phyloP scores from a whole-genome alignment of 768 basidiomycete species.

The Mycena alexandri region DNA sequence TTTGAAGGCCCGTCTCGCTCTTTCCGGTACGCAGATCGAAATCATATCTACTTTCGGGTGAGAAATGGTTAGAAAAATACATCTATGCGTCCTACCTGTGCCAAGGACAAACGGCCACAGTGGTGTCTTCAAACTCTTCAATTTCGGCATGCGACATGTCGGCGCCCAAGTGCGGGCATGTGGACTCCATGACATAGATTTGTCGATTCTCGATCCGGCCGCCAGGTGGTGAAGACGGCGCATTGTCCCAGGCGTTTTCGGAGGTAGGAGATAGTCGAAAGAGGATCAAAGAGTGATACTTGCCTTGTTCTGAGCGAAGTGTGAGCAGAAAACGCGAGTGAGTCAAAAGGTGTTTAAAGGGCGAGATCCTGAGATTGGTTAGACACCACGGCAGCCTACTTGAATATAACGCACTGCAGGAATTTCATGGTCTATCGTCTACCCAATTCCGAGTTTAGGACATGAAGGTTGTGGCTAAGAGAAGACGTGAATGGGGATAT shows the following conservation, averaged over 20 bases:
- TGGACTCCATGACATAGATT: constrained; percentile 85
- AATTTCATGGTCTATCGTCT: constrained; percentile 11
- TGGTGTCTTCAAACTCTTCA: constrained; percentile 71
- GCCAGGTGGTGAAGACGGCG: not conserved
- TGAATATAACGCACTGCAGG: constrained; percentile 9
- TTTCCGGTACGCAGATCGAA: constrained; percentile 78
- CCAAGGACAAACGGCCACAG: constrained; percentile 83
- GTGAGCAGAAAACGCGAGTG: constrained; percentile 74
- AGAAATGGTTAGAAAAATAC: not conserved
- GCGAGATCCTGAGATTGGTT: constrained; percentile 53
- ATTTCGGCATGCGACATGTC: constrained; percentile 86
- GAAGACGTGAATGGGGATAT: constrained; percentile 64
- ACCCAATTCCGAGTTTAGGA: too few relatives aligned
- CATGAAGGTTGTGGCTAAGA: not conserved
- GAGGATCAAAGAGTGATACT: constrained; percentile 72
- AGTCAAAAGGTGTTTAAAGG: constrained; percentile 58
- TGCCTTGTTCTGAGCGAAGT: constrained; percentile 68
- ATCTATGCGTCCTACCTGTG: constrained; percentile 61
- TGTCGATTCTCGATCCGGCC: constrained; percentile 47
- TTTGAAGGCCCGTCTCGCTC: constrained; percentile 75
- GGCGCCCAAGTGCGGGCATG: constrained; percentile 85
- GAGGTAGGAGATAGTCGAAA: constrained; percentile 66
- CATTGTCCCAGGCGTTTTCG: constrained; percentile 26
- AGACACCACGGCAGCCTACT: too few relatives aligned
- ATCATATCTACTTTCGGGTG: constrained; percentile 66